Percentiles rank a stretch among this genome's conserved stretches.
These are phyloP conservation scores for Rhodamnia rubescens DNA, from an alignment of 345 rosid genomes.

Conservation along the genomic window DNA sequence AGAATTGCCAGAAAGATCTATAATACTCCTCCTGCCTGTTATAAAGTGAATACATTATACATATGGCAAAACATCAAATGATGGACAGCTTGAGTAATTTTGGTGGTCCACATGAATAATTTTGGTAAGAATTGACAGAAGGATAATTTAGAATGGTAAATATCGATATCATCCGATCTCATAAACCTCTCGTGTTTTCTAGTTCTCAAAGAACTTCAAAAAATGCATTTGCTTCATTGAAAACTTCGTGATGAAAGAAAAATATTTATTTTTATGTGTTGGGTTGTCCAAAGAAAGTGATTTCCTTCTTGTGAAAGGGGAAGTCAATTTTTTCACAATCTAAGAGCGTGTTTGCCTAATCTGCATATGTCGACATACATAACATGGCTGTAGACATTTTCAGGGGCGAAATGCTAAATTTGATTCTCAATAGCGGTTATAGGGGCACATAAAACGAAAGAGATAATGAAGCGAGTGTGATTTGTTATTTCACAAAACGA, in stretches of 20 bases:
- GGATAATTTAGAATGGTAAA: background rate
- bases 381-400: background rate
- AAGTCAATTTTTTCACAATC: too few relatives aligned
- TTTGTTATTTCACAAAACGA: background rate
- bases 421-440: background rate
- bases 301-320: too few relatives aligned
- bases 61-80: background rate
- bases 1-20: background rate
- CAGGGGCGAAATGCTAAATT: fast-evolving
- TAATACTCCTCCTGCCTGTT: background rate
- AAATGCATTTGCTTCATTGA: fast-evolving
- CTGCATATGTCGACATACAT: background rate
- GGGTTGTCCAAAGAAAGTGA: too few relatives aligned
- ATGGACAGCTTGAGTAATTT: background rate
- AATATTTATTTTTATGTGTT: background rate
- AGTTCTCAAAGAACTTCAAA: fast-evolving
- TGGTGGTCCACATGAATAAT: background rate
- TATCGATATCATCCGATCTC: background rate
- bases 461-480: background rate
- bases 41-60: background rate
- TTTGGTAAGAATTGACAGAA: background rate
- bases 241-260: background rate
- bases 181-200: background rate
- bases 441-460: background rate
- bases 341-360: background rate